phyloP scores from a whole-genome alignment of 75 land plant species.

The Chamaecyparis obtusa region DNA sequence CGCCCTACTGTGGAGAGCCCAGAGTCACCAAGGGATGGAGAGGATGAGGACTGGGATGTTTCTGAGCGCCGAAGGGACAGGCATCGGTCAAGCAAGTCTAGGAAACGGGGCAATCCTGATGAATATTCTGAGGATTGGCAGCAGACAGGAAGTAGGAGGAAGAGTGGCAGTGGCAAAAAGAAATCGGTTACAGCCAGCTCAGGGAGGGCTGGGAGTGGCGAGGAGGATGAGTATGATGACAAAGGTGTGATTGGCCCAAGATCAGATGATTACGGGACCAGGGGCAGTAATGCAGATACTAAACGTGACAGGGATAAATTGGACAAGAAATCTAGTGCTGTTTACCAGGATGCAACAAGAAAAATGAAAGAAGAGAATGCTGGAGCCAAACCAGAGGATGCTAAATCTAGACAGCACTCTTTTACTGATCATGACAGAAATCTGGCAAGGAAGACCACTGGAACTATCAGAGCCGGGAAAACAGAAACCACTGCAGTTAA shows the following conservation, averaged over 20 bases:
- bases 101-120: slow-evolving; percentile 34
- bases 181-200: slow-evolving; percentile 28
- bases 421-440: slow-evolving; percentile 34
- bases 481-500: slow-evolving; percentile 15
- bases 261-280: slow-evolving; percentile 21
- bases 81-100: slow-evolving; percentile 49
- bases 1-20: background rate
- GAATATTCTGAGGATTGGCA: slow-evolving; percentile 36
- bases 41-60: slow-evolving; percentile 50
- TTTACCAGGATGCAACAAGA: background rate
- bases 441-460: slow-evolving; percentile 20
- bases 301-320: slow-evolving; percentile 14
- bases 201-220: slow-evolving; percentile 26
- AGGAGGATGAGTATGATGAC: slow-evolving; percentile 47
- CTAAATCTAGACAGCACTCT: background rate
- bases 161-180: slow-evolving; percentile 34
- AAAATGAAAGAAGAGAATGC: slow-evolving; percentile 23
- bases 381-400: slow-evolving; percentile 24
- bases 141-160: slow-evolving; percentile 34
- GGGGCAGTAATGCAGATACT: slow-evolving; percentile 14
- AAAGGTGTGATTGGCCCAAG: slow-evolving; percentile 43
- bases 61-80: slow-evolving; percentile 35
- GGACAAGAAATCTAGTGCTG: slow-evolving; percentile 4
- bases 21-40: slow-evolving; percentile 23
- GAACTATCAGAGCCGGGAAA: background rate